Base-by-base conservation (phyloP, 305 asterid species). In the Fraxinus angustifolia region DNA sequence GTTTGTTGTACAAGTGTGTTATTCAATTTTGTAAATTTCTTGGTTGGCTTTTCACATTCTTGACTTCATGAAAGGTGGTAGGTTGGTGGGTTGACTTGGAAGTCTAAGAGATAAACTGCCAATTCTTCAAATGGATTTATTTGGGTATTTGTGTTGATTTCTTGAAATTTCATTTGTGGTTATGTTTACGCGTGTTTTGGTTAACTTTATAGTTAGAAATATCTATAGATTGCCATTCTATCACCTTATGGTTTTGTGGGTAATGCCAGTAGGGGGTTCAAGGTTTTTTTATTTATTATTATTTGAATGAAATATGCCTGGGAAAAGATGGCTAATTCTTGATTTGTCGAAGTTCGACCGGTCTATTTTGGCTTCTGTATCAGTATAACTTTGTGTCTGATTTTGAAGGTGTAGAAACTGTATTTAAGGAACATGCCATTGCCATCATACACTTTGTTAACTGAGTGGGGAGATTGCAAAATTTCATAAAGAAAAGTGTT, bases 31-130 rank as follows among this genome's bases (percentile, higher is more conserved):
- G 33, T 38, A 45, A 53, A 50, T 80, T 72, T 78, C 56, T 74
- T 83, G 72, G 67, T 78, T 80, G 87, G 86, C 36, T 84, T 78
- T 78, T 45, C 73, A 71, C 74, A 28, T 80, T 73, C 68, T 86
- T 79, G 84, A 84, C 89, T 86, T 85, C 91, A 87, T 82, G 88
- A 88, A 93, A 92, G 97, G 94, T 92, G 98, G 95, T 92, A 89
- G 95, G 93, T 86, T 90, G 95, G 92, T 90, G 88, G 93, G 95
- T 93, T 93, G 98, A 92, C 97, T 92, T 92, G 42, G 77, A 78
- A 78, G 56, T 42, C 21, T 73, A 71, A 48, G 78, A 53, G 74
- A 73, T 36, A 79, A 48, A 68, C 31, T 80, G 81, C 79, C 82
- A 79, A 76, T 82, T 81, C 82, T 80, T 84, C 62, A 68, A 84